Percentiles rank a stretch among this genome's conserved stretches.
Evolutionary conservation across 345 rosid genomes (phyloP).

Genomic region (Orychophragmus violaceus): DNA sequence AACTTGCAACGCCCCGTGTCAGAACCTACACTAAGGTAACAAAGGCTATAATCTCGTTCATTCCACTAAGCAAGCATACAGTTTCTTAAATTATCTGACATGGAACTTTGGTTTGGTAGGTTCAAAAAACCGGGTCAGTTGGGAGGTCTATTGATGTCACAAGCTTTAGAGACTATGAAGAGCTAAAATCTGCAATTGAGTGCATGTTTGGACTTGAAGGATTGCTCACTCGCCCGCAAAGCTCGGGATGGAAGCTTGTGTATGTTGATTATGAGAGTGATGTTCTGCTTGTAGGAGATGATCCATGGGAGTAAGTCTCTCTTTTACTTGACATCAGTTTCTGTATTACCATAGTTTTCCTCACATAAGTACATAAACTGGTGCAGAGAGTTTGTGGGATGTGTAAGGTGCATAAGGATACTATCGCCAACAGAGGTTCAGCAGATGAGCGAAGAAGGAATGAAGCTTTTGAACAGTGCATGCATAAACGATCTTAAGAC

Average conservation of each 20-base stretch:
- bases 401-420: conserved; percentile 97
- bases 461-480: conserved; percentile 83
- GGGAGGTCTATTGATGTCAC: conserved; percentile 96
- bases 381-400: conserved; percentile 85
- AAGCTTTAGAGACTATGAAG: conserved; percentile 67
- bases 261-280: conserved; percentile 96
- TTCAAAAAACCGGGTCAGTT: conserved; percentile 94
- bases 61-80: not conserved
- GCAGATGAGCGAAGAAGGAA: conserved; percentile 99
- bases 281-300: conserved; percentile 94
- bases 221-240: conserved; percentile 66
- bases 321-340: not conserved
- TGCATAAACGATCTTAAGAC: conserved; percentile 42
- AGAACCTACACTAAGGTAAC: conserved; percentile 90
- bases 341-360: not conserved
- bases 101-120: conserved; percentile 37
- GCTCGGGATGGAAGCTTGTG: conserved; percentile 89
- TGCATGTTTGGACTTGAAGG: conserved; percentile 96
- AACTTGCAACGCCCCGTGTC: conserved; percentile 58
- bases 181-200: conserved; percentile 80
- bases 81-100: not conserved
- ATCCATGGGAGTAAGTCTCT: conserved; percentile 94
- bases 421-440: conserved; percentile 92
- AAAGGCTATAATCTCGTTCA: not conserved
- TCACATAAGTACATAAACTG: not conserved